Base-by-base conservation (phyloP, 1,284 basidiomycete species). In the Papiliotrema fonsecae region DNA sequence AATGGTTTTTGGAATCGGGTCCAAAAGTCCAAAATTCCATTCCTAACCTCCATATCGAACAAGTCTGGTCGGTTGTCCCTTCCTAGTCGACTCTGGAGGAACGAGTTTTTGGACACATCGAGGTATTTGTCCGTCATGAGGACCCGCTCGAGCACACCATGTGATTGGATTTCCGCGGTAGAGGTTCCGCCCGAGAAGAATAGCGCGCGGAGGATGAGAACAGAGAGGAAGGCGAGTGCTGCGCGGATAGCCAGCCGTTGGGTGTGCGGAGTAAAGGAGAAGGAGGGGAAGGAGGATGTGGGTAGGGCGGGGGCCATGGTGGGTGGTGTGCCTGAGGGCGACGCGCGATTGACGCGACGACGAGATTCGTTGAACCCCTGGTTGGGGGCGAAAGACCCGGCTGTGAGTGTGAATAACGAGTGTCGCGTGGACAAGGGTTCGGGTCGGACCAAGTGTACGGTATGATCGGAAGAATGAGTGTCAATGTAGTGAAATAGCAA, bases 1-100 rank as follows among this genome's bases (percentile, higher is more conserved):
- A 87, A 91, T 13, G 92, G 92, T 56, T 86, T 78, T 65, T 94
- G 89, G 69, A 87, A 94, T 22, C 88, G 77, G 16, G 85, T 82
- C 92, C 92, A 97, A 65, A 86, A 96, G 73, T 96, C 88, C 46
- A 78, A 65, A 38, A 85, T 80, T 10, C 92, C 92, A 60, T 87
- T 82, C 42, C 76, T 73, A 47, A 96, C 82, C 44, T 88, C 77
- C 52, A 81, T 77, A 49, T 82, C 81, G 58, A 96, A 82, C 49
- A 96, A 76, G 64, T 94, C 92, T 1, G 81, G 79, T 34, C 82
- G 76, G 58, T 90, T 83, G 62, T 93, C 89, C 55, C 89, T 77
- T 0, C 89, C 90, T 74, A 87, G 81, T 27, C 92, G 80, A 2
- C 81, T 79, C 75, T 97, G 93, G 32, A 96, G 71, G 65, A 92